These are phyloP conservation scores for Glomus cerebriforme DNA, from an alignment of 192 early-diverging fungal genomes.

Conservation along the genomic window DNA sequence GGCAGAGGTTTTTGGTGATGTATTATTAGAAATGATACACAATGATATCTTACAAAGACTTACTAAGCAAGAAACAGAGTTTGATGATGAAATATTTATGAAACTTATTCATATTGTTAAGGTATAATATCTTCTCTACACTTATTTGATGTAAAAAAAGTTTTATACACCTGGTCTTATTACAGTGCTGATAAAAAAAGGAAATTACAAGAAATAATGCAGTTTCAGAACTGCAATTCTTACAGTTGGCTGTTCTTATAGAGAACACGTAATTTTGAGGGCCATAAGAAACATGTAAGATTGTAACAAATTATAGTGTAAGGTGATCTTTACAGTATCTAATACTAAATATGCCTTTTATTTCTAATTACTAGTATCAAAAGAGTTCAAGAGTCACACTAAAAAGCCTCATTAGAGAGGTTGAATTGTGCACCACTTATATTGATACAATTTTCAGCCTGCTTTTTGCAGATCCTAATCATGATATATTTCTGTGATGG, in stretches of 20 bases:
- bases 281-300: slow-evolving; percentile 24
- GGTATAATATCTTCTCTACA: slow-evolving; percentile 14
- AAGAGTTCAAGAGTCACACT: slow-evolving; percentile 4
- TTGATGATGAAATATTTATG: no score
- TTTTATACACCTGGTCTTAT: slow-evolving; percentile 25
- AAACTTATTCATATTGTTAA: slow-evolving; percentile 18
- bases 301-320: not conserved
- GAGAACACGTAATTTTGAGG: slow-evolving; percentile 20
- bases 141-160: slow-evolving; percentile 28
- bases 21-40: slow-evolving; percentile 4
- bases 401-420: slow-evolving; percentile 30
- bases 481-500: slow-evolving; percentile 26
- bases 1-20: no score
- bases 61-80: not conserved
- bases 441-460: slow-evolving; percentile 28
- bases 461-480: slow-evolving; percentile 30
- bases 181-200: not conserved
- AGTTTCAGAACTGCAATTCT: slow-evolving; percentile 27
- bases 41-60: slow-evolving; percentile 14
- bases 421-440: slow-evolving; percentile 32
- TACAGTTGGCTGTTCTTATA: slow-evolving; percentile 3
- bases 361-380: slow-evolving; percentile 15
- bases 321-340: not conserved
- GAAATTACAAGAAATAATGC: slow-evolving; percentile 21
- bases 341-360: not conserved